Conservation (phyloP, 148 eudicot species). For the Chenopodium suecicum region DNA sequence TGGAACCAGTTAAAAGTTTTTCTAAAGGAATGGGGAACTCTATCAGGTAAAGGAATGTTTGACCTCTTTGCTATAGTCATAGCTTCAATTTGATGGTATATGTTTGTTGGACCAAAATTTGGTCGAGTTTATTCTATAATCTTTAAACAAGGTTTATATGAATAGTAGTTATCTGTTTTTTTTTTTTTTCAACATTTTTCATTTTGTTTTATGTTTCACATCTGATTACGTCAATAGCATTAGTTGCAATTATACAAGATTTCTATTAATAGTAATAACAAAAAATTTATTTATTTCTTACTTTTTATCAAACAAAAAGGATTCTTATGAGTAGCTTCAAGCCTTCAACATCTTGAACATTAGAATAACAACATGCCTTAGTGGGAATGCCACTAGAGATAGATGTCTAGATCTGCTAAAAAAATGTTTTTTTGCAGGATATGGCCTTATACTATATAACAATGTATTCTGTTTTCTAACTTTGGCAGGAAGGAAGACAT, state of each 20-base stretch:
- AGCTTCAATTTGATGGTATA: not conserved
- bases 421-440: not conserved
- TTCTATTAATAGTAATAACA: no score
- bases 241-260: not conserved
- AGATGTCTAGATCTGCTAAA: no score
- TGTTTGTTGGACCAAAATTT: constrained; percentile 10
- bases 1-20: constrained; percentile 64
- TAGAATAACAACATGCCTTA: not conserved
- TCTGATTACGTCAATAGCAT: not conserved
- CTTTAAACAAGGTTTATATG: no score
- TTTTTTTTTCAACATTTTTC: no score
- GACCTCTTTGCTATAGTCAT: not conserved
- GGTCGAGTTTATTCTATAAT: no score
- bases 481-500: constrained; percentile 52
- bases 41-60: constrained; percentile 47
- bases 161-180: no score
- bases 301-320: no score
- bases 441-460: not conserved
- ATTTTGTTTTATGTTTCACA: no score
- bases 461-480: not conserved
- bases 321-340: not conserved
- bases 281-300: not conserved
- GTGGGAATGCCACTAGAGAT: not conserved
- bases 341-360: not conserved
- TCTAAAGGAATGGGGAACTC: constrained; percentile 41